phyloP scores from a whole-genome alignment of 805 yeast species.

The Maudiozyma barnettii region DNA sequence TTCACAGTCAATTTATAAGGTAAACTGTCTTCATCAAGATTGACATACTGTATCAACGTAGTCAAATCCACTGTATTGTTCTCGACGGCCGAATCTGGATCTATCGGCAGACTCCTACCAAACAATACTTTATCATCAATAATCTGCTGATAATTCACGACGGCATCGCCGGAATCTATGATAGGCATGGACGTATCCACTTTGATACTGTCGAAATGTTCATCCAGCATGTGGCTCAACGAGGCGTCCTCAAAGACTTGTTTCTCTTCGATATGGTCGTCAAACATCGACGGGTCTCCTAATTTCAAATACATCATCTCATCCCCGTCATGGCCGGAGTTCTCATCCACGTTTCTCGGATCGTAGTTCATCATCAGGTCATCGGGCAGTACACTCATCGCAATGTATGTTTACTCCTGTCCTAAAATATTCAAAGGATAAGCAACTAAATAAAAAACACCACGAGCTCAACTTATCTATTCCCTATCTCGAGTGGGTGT shows the following conservation, averaged over 20 bases:
- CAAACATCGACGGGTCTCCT: background rate
- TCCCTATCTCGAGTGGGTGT: too few species aligned
- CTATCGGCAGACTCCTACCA: conserved; percentile 7
- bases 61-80: background rate
- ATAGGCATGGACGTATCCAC: background rate
- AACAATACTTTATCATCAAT: conserved; percentile 8
- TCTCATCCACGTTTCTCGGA: too few species aligned
- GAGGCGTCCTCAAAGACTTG: background rate
- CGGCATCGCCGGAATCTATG: too few species aligned
- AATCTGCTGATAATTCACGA: background rate
- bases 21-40: conserved; percentile 7
- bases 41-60: background rate
- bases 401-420: too few species aligned
- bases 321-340: background rate
- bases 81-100: background rate
- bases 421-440: too few species aligned
- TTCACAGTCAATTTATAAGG: conserved; percentile 43
- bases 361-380: too few species aligned
- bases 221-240: background rate
- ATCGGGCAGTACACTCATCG: too few species aligned
- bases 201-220: background rate
- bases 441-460: too few species aligned
- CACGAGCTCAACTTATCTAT: too few species aligned
- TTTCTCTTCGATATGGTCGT: background rate
- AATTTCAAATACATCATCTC: background rate